phyloP scores from a whole-genome alignment of 2,329 filamentous ascomycete genomes.

The Podosphaera fusca region DNA sequence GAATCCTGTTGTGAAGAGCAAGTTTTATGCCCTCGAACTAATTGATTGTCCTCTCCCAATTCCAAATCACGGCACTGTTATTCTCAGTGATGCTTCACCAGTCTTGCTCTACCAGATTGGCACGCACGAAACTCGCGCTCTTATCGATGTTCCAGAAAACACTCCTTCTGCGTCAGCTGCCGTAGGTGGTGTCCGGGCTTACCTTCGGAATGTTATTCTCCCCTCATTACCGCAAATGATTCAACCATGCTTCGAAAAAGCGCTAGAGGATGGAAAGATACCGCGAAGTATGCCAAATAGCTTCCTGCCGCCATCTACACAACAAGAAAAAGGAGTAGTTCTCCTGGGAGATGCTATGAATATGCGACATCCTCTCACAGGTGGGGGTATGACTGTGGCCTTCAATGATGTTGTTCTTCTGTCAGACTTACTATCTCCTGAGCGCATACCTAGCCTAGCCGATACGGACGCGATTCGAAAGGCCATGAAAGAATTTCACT shows the following conservation, averaged over 20 bases:
- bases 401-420: constrained; percentile 79
- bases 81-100: constrained; percentile 56
- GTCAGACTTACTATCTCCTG: constrained; percentile 47
- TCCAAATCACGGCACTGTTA: constrained; percentile 61
- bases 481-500: constrained; percentile 57
- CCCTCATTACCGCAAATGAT: constrained; percentile 52
- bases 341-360: constrained; percentile 89
- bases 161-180: constrained; percentile 48
- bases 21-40: constrained; percentile 85
- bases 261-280: constrained; percentile 56
- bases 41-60: constrained; percentile 64
- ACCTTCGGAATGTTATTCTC: constrained; percentile 59
- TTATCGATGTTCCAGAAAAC: constrained; percentile 69
- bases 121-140: constrained; percentile 71
- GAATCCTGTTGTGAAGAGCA: constrained; percentile 49
- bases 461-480: constrained; percentile 39
- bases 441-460: constrained; percentile 41
- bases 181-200: constrained; percentile 62
- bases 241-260: constrained; percentile 49
- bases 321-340: constrained; percentile 50
- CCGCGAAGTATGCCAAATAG: constrained; percentile 82
- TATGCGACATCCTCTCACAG: constrained; percentile 96
- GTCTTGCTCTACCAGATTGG: constrained; percentile 94
- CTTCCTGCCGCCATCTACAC: constrained; percentile 57
- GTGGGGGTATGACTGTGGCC: constrained; percentile 93